Evolutionary conservation across 139 green algal species (phyloP), one percentile per base, ranked within the genome.

Genomic region (Gonium pectorale): DNA sequence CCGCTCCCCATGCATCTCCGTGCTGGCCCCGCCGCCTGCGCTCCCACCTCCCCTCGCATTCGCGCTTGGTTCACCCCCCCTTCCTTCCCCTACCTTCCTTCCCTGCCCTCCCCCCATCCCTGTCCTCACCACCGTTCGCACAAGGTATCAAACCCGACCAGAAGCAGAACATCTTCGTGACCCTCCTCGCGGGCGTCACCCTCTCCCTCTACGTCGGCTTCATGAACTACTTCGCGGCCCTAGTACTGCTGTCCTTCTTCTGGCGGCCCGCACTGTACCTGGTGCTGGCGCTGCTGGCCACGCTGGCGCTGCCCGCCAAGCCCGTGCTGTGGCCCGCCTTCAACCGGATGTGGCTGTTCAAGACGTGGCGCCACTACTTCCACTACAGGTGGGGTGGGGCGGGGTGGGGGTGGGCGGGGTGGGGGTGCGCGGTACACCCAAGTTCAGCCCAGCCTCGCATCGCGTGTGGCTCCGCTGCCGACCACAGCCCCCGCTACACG

Each of bases 351-450:
- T 88, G 70, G 81, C 52, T 91, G 11, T 88, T 91, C 71, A 72
- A 83, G 44, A 89, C 82, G 4, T 91, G 87, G 87, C 77, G 87
- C 31, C 75, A 90, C 40, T 90, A 90, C 74, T 90, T 88, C 81
- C 72, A 74, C 44, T 86, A 86, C 85, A 67, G 40, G 46, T 87
- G 41, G 31, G 41, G 37, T 7, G 27, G 33, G 15, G 37, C 7
- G 66, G 37, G 41, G 31, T 40, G 8, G n/a, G 19, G 54, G 54
- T 63, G 54, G 17, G 54, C 17, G 54, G n/a, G 54, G 54, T 22
- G 13, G 54, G 19, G 54, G n/a, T n/a, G n/a, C n/a, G n/a, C n/a
- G n/a, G n/a, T n/a, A n/a, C n/a, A n/a, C n/a, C n/a, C n/a, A n/a
- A n/a, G n/a, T n/a, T n/a, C n/a, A n/a, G n/a, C n/a, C n/a, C n/a